Evolutionary conservation across 2,329 filamentous ascomycete species (phyloP), one percentile per base, ranked within the genome.

Genomic region (Biscogniauxia sp.): DNA sequence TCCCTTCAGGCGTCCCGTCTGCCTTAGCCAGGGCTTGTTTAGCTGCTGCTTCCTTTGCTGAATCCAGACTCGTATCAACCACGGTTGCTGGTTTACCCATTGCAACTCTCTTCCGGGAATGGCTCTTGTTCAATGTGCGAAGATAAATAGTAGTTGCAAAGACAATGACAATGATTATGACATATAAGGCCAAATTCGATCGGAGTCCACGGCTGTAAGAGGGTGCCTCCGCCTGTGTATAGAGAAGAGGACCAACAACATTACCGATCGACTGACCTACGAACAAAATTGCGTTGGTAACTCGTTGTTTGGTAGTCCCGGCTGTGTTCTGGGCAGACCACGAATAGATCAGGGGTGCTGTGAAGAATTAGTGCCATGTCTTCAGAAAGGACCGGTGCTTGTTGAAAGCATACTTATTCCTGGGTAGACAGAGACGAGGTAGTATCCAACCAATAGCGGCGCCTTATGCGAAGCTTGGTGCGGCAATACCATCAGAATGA

Each of bases 271-370:
- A 88, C 61, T 87, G 83, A 4, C 87, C 86, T 53, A 90, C 80
- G 67, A 90, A 88, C 1, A 90, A 77, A 6, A 88, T 78, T 13
- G 82, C 86, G 0, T 86, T 89, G 0, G 84, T 88, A 9, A 84
- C 82, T 68, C 89, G 90, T 64, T 85, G 84, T 74, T 91, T 91
- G 0, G 88, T 90, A 68, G 90, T 87, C 1, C 88, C 88, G 0
- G 84, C 88, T 0, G 88, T 88, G 64, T 88, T 88, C 62, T 85
- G 83, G 1, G 82, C 78, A 1, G 82, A 84, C 84, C 84, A 87
- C 0, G 83, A 82, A 64, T 85, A 87, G 50, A 88, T 83, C 28
- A 88, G 73, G 0, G 84, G 86, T 2, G 86, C 80, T 81, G 56
- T 70, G 69, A 69, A 6, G 68, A 62, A 57, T 59, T 17, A 57